Percentiles rank a stretch among this genome's conserved stretches.
Evolutionary conservation across 331 rosid genomes (phyloP).

Genomic region (Rosa hybrid): DNA sequence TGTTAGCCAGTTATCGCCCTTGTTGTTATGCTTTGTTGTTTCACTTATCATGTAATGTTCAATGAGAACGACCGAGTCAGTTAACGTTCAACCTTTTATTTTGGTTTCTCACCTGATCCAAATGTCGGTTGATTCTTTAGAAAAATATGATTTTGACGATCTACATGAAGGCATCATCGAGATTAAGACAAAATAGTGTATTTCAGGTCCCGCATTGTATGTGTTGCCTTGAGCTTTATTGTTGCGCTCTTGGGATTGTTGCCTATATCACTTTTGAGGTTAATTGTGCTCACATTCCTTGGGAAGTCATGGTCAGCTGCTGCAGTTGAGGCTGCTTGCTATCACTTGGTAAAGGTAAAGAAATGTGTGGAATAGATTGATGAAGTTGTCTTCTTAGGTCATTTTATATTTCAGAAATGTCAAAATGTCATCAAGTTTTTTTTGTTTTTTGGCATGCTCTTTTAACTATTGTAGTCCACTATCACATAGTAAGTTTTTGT

Average conservation of each 20-base stretch:
- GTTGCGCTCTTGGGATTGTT: slow-evolving; percentile 60
- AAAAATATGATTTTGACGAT: slow-evolving; percentile 13
- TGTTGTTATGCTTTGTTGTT: neutral
- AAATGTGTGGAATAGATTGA: slow-evolving; percentile 18
- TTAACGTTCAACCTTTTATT: slow-evolving; percentile 1
- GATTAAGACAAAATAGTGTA: slow-evolving; percentile 25
- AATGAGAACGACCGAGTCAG: neutral
- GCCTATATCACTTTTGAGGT: slow-evolving; percentile 53
- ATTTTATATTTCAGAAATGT: neutral
- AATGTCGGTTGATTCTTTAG: neutral
- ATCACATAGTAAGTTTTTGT: neutral
- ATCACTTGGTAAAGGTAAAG: slow-evolving; percentile 78
- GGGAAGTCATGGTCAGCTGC: slow-evolving; percentile 78
- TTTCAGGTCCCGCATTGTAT: slow-evolving; percentile 61
- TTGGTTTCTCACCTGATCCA: slow-evolving; percentile 25
- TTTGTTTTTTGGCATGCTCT: neutral
- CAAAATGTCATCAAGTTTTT: no score
- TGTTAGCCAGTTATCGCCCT: neutral
- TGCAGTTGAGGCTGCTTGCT: slow-evolving; percentile 81
- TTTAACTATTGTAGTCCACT: neutral
- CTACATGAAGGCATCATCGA: slow-evolving; percentile 10
- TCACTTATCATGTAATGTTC: neutral
- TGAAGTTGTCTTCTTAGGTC: slow-evolving; percentile 6
- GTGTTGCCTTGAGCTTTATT: slow-evolving; percentile 49
- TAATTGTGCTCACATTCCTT: slow-evolving; percentile 51